Percentiles rank a stretch among this genome's conserved stretches.
phyloP scores from a whole-genome alignment of 176 grass and related monocot genomes.

The Rhipidocladum racemiflorum region DNA sequence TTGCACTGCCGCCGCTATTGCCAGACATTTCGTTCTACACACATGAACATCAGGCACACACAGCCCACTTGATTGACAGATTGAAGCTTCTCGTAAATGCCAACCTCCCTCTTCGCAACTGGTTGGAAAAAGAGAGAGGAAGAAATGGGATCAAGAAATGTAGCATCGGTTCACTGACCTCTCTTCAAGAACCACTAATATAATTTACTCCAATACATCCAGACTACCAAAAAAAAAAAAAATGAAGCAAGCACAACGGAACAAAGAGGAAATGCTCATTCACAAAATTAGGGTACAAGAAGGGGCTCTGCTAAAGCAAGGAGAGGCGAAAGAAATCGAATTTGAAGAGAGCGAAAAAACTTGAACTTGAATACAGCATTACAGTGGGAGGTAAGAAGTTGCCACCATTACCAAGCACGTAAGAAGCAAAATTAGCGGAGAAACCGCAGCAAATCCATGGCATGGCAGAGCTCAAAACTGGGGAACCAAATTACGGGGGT shows the following conservation, averaged over 20 bases:
- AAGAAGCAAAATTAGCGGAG: neutral
- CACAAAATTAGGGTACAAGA: neutral
- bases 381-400: neutral
- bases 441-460: neutral
- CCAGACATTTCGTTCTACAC: conserved; percentile 25
- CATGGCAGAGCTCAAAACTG: neutral
- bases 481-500: neutral
- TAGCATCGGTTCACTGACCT: neutral
- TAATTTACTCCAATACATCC: neutral
- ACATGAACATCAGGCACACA: neutral
- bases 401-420: neutral
- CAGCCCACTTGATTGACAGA: neutral
- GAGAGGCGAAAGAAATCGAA: neutral
- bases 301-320: neutral
- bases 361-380: neutral
- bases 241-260: neutral
- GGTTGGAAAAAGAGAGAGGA: neutral
- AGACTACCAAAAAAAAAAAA: neutral
- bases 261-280: neutral
- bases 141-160: conserved; percentile 16
- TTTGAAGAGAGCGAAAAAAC: neutral
- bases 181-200: neutral
- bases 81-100: conserved; percentile 1
- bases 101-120: neutral
- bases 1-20: neutral